Conservation (phyloP, 805 yeast genomes). For the Candida boidinii region DNA sequence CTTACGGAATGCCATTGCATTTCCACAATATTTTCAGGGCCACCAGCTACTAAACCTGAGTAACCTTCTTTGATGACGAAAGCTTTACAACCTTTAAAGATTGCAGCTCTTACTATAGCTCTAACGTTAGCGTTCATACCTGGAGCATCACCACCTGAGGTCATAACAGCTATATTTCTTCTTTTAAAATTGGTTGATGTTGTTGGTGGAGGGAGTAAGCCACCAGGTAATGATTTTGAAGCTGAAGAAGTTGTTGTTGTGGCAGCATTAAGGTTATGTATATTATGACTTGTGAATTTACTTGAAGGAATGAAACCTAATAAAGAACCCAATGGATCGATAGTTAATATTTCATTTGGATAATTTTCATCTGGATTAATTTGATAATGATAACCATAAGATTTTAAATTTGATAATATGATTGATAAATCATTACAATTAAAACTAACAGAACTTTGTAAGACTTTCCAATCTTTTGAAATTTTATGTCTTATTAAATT, state of each 20-base stretch:
- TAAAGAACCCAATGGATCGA: conserved; percentile 80
- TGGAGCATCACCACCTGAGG: conserved; percentile 98
- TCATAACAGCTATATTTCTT: conserved; percentile 85
- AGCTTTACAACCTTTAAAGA: conserved; percentile 79
- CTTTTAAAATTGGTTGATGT: conserved; percentile 9
- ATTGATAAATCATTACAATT: conserved; percentile 32
- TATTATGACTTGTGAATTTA: too few species aligned
- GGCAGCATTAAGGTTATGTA: too few species aligned
- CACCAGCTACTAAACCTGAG: conserved; percentile 87
- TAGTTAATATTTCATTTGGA: conserved; percentile 66
- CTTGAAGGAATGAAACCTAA: conserved; percentile 49
- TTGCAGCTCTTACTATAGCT: conserved; percentile 91
- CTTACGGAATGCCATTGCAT: conserved; percentile 94
- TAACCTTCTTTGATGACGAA: conserved; percentile 93
- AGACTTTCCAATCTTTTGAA: conserved; percentile 42
- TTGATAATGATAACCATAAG: conserved; percentile 33
- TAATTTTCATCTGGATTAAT: conserved; percentile 62
- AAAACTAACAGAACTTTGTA: conserved; percentile 36
- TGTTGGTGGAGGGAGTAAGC: too few species aligned
- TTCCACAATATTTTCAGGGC: conserved; percentile 56
- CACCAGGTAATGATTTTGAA: neutral
- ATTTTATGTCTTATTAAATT: conserved; percentile 19
- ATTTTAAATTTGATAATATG: conserved; percentile 26
- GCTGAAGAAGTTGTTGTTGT: neutral
- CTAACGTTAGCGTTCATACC: conserved; percentile 98